phyloP scores from a whole-genome alignment of 164 flowering plant genomes.

The Magnolia changhungtana region DNA sequence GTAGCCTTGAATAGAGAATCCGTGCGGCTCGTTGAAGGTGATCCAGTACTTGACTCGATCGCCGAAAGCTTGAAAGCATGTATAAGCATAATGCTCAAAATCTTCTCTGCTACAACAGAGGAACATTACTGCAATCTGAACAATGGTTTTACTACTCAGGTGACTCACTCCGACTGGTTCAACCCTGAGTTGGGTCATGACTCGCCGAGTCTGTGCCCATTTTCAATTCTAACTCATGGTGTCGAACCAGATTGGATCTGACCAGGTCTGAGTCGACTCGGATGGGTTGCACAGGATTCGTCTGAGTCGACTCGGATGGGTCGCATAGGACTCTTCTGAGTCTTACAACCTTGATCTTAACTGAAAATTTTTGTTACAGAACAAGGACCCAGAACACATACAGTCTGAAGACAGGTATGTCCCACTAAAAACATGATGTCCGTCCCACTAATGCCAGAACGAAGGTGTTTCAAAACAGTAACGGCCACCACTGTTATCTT shows the following conservation, averaged over 20 bases:
- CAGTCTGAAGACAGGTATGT: too few relatives aligned
- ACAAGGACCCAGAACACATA: neutral
- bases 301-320: too few relatives aligned
- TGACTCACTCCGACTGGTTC: neutral
- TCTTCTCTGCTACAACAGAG: slow-evolving; percentile 50
- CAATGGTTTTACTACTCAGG: neutral
- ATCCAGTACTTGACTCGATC: slow-evolving; percentile 88
- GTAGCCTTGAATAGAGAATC: slow-evolving; percentile 66
- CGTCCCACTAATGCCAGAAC: too few relatives aligned
- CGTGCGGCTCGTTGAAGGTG: slow-evolving; percentile 91
- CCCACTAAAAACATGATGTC: too few relatives aligned
- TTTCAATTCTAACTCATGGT: neutral
- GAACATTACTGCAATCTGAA: neutral
- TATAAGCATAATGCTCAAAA: slow-evolving; percentile 59
- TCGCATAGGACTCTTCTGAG: too few relatives aligned
- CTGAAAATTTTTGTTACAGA: neutral
- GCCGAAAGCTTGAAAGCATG: slow-evolving; percentile 80
- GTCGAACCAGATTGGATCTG: neutral
- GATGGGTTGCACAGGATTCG: too few relatives aligned
- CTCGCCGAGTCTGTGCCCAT: neutral
- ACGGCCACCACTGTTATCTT: too few relatives aligned
- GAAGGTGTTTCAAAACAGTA: too few relatives aligned
- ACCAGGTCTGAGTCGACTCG: too few relatives aligned
- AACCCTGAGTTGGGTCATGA: neutral
- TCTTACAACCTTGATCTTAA: neutral